Percentiles rank a stretch among this genome's conserved stretches.
These are phyloP conservation scores for Aspergillus transmontanensis DNA, from an alignment of 2,329 filamentous ascomycete species.

Conservation along the genomic window DNA sequence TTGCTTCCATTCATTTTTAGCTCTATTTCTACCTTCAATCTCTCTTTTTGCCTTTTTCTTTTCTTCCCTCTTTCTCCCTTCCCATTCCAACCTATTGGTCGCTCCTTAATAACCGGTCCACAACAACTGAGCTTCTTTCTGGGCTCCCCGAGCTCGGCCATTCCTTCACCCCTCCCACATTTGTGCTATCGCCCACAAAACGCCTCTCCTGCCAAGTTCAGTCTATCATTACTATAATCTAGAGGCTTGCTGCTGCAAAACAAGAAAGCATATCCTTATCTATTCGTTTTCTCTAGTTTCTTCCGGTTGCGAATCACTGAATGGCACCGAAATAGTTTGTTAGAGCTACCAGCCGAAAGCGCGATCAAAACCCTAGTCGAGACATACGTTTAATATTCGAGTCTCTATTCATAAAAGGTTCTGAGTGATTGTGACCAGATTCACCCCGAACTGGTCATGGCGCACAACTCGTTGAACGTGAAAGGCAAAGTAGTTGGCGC, in stretches of 20 bases:
- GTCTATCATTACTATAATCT: neutral
- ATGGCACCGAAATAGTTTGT: constrained; percentile 5
- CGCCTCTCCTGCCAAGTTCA: constrained; percentile 2
- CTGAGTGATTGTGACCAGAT: constrained; percentile 26
- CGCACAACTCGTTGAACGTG: constrained; percentile 35
- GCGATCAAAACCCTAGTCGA: neutral
- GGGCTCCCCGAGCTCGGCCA: constrained; percentile 7
- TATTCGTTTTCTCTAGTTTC: constrained; percentile 5
- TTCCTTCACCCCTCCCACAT: constrained; percentile 17
- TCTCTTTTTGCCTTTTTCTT: constrained; percentile 11
- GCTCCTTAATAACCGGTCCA: neutral
- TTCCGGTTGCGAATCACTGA: neutral
- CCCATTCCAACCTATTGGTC: constrained; percentile 3
- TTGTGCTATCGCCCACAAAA: constrained; percentile 13
- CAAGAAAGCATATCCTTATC: neutral
- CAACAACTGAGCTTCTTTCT: neutral
- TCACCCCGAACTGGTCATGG: constrained; percentile 33
- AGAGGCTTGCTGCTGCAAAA: neutral
- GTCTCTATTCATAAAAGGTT: constrained; percentile 23
- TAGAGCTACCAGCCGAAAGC: neutral
- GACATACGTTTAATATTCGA: constrained; percentile 27
- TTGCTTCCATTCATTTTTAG: constrained; percentile 10
- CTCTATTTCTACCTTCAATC: constrained; percentile 9
- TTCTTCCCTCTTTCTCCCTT: constrained; percentile 12
- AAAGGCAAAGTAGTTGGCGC: constrained; percentile 40